A percentile compares a stretch with the other conserved stretches of the same genome.
phyloP scores from a whole-genome alignment of 2,329 filamentous ascomycete species.

The Diplodia scrobiculata region DNA sequence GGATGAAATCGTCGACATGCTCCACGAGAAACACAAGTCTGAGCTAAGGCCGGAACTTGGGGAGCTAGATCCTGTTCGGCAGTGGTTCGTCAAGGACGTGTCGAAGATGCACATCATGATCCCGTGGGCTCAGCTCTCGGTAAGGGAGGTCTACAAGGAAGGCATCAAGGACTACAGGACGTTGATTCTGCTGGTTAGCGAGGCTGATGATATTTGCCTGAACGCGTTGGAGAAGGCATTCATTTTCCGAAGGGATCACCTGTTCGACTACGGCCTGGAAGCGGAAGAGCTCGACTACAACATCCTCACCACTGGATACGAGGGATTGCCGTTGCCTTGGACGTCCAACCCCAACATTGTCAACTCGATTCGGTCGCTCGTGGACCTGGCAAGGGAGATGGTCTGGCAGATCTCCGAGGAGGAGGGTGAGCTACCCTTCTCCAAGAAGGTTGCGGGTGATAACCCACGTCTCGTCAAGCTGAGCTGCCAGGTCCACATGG shows the following conservation, averaged over 20 bases:
- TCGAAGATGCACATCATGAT: slow-evolving; percentile 72
- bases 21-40: slow-evolving; percentile 75
- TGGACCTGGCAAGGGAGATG: slow-evolving; percentile 47
- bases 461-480: slow-evolving; percentile 58
- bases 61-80: slow-evolving; percentile 78
- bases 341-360: slow-evolving; percentile 65
- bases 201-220: slow-evolving; percentile 75
- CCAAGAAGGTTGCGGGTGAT: slow-evolving; percentile 51
- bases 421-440: slow-evolving; percentile 33
- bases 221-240: slow-evolving; percentile 65
- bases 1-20: slow-evolving; percentile 71
- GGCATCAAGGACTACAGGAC: slow-evolving; percentile 57
- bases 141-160: slow-evolving; percentile 71
- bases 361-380: slow-evolving; percentile 43
- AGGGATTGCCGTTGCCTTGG: slow-evolving; percentile 78
- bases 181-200: slow-evolving; percentile 53
- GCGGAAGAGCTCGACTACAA: slow-evolving; percentile 61
- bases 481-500: slow-evolving; percentile 60
- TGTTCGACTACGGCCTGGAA: slow-evolving; percentile 71
- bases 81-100: slow-evolving; percentile 73
- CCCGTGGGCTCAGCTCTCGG: slow-evolving; percentile 75
- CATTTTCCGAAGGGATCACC: slow-evolving; percentile 71
- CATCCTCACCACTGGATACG: slow-evolving; percentile 59
- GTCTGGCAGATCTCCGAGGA: slow-evolving; percentile 47
- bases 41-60: slow-evolving; percentile 64